Evolutionary conservation across 805 yeast genomes (phyloP).

Genomic region (Kuraishia cidri): DNA sequence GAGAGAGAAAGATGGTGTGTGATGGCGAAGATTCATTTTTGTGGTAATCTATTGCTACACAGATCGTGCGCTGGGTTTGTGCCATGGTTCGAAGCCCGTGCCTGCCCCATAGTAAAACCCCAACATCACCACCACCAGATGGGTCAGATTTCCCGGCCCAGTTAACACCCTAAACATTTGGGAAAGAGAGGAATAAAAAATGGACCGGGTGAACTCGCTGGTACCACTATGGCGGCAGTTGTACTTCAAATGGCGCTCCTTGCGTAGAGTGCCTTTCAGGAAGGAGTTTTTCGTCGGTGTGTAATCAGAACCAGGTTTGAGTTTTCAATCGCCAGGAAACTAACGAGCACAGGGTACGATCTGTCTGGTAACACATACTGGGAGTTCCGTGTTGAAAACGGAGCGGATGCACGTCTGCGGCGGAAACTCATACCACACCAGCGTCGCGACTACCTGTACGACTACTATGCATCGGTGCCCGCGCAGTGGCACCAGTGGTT

Average conservation of each 20-base stretch:
- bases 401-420: conserved; percentile 37
- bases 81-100: no score
- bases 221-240: conserved; percentile 41
- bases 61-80: no score
- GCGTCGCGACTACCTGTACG: conserved; percentile 38
- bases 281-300: conserved; percentile 50
- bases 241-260: conserved; percentile 48
- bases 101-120: no score
- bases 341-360: conserved; percentile 44
- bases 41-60: no score
- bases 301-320: conserved; percentile 1
- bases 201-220: conserved; percentile 41
- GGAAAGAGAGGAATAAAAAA: no score
- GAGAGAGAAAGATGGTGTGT: neutral
- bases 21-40: no score
- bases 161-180: no score
- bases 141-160: no score
- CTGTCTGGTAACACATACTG: conserved; percentile 81
- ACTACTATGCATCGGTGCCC: conserved; percentile 49
- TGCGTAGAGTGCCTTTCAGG: conserved; percentile 61
- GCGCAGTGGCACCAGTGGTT: conserved; percentile 84
- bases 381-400: conserved; percentile 58
- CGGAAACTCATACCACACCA: conserved; percentile 53
- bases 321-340: neutral
- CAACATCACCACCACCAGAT: no score